phyloP scores from a whole-genome alignment of 1,284 basidiomycete genomes.

The Puccinia sorghi region DNA sequence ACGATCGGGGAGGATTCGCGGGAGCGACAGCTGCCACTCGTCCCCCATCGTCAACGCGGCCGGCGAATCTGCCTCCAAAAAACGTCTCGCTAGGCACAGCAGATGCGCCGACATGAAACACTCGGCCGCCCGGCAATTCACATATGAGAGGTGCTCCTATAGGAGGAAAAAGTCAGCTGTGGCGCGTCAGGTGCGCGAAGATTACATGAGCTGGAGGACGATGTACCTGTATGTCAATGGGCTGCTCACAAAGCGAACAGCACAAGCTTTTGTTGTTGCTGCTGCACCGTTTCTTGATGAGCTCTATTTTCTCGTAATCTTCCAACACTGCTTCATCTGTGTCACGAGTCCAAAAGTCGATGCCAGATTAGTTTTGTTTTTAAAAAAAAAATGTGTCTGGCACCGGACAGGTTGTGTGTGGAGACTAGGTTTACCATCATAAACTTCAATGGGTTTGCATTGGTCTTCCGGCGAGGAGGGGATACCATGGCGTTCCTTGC shows the following conservation, averaged over 20 bases:
- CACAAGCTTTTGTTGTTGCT: conserved; percentile 1
- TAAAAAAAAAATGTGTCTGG: no score
- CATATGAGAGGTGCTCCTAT: conserved; percentile 37
- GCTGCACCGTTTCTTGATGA: conserved; percentile 18
- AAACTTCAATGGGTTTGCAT: conserved; percentile 45
- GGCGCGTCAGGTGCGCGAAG: background rate
- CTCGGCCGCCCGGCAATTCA: conserved; percentile 13
- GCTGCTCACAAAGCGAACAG: conserved; percentile 41
- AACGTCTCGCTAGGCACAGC: conserved; percentile 26
- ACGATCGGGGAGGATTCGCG: conserved; percentile 36
- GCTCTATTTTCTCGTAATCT: conserved; percentile 48
- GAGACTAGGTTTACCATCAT: conserved; percentile 37
- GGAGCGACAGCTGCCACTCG: background rate
- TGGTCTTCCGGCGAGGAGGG: conserved; percentile 15
- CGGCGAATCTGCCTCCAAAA: conserved; percentile 8
- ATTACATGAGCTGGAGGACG: background rate
- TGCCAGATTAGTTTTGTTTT: background rate
- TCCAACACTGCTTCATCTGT: conserved; percentile 41
- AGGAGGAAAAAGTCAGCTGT: background rate
- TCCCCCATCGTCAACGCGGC: background rate
- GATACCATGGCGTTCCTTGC: conserved; percentile 25
- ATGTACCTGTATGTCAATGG: conserved; percentile 37
- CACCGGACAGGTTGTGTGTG: no score
- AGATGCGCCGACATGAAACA: conserved; percentile 46
- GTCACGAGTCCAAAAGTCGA: conserved; percentile 4